Evolutionary conservation across 2,329 filamentous ascomycete genomes (phyloP).

Genomic region (Ophiognomonia clavigignenti-juglandacearum): DNA sequence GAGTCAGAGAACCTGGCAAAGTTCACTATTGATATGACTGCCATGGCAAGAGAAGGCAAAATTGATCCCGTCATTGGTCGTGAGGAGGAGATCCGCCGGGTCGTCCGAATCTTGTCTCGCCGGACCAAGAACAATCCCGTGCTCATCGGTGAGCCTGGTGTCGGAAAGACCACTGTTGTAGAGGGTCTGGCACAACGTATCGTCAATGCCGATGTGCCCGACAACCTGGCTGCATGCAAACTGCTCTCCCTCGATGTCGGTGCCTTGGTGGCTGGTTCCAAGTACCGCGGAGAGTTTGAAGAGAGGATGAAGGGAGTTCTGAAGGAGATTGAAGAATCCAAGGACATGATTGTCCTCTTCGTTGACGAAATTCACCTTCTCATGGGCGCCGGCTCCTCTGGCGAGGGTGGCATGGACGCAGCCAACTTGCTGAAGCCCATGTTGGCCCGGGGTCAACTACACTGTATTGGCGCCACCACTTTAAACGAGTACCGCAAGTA

Average conservation of each 20-base stretch:
- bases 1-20: conserved; percentile 96
- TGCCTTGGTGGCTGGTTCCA: conserved; percentile 91
- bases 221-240: conserved; percentile 90
- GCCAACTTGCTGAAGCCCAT: conserved; percentile 97
- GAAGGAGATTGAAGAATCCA: conserved; percentile 92
- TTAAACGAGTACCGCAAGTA: conserved; percentile 96
- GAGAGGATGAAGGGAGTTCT: conserved; percentile 98
- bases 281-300: conserved; percentile 97
- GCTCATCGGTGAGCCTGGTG: conserved; percentile 94
- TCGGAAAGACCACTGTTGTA: conserved; percentile 96
- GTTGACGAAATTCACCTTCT: conserved; percentile 98
- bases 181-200: conserved; percentile 94
- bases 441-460: conserved; percentile 91
- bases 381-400: conserved; percentile 93
- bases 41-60: conserved; percentile 93
- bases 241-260: conserved; percentile 94
- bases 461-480: conserved; percentile 97
- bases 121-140: conserved; percentile 99
- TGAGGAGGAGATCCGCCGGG: conserved; percentile 91
- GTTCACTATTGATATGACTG: conserved; percentile 98
- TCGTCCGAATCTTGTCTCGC: conserved; percentile 85
- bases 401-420: conserved; percentile 97
- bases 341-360: conserved; percentile 96
- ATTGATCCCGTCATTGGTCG: conserved; percentile 95
- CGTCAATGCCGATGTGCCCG: conserved; percentile 92